phyloP scores from a whole-genome alignment of 306 rosid species.

The Neltuma alba region DNA sequence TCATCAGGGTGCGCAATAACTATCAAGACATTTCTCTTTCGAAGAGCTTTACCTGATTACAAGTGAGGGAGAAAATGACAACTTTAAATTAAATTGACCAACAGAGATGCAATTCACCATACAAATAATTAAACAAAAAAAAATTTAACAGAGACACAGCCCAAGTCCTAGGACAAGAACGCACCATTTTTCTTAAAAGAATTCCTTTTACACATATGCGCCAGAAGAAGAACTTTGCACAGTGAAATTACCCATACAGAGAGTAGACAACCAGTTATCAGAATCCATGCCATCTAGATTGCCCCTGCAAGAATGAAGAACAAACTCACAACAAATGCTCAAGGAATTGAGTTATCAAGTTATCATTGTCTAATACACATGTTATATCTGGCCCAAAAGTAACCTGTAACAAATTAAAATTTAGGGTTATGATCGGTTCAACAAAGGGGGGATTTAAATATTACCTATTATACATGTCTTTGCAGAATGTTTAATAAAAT shows the following conservation, averaged over 20 bases:
- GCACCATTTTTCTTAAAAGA: slow-evolving; percentile 48
- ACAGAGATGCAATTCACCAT: not conserved
- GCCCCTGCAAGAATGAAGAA: not conserved
- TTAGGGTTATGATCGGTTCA: too few species aligned
- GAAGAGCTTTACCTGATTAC: slow-evolving; percentile 50
- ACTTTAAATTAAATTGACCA: not conserved
- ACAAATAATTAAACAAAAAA: not conserved
- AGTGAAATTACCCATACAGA: slow-evolving; percentile 69
- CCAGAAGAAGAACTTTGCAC: slow-evolving; percentile 49
- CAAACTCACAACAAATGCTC: not conserved
- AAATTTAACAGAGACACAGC: not conserved
- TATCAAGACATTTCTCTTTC: slow-evolving; percentile 66
- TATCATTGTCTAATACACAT: not conserved
- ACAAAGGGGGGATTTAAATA: too few species aligned
- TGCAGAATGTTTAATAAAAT: too few species aligned
- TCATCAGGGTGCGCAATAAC: slow-evolving; percentile 92
- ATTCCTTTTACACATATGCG: slow-evolving; percentile 43
- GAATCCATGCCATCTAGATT: slow-evolving; percentile 36
- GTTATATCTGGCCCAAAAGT: not conserved
- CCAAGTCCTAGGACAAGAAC: not conserved
- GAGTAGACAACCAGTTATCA: slow-evolving; percentile 43
- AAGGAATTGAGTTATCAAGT: not conserved
- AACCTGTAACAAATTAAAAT: not conserved
- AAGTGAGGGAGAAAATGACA: not conserved
- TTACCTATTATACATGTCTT: too few species aligned